A percentile compares a stretch with the other conserved stretches of the same genome.
phyloP scores from a whole-genome alignment of 139 green algal genomes.

The Auxenochlorella pyrenoidosa region DNA sequence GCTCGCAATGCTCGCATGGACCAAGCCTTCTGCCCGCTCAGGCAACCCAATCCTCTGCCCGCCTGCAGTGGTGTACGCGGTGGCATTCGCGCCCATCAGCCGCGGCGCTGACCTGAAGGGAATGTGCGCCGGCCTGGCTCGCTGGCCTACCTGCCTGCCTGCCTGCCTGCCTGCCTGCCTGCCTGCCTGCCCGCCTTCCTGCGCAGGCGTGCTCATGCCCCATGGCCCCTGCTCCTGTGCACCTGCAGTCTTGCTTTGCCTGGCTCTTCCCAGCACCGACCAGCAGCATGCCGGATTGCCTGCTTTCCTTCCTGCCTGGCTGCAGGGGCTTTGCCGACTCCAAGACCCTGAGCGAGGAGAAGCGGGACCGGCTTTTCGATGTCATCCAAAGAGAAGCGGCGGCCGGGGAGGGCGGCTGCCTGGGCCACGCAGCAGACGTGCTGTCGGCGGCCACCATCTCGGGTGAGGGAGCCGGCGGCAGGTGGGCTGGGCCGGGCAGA shows the following conservation, averaged over 20 bases:
- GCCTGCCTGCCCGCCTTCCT: background rate
- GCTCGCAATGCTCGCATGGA: background rate
- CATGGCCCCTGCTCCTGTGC: too few species aligned
- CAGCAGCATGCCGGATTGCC: too few species aligned
- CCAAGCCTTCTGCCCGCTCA: too few species aligned
- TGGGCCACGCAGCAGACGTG: conserved; percentile 74
- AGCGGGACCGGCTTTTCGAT: conserved; percentile 73
- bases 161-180: background rate
- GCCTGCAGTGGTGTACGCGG: conserved; percentile 38
- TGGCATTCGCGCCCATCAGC: conserved; percentile 37
- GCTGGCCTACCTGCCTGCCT: background rate
- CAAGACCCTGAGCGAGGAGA: conserved; percentile 82
- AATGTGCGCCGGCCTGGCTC: conserved; percentile 25
- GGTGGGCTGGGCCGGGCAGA: too few species aligned
- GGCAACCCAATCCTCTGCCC: too few species aligned
- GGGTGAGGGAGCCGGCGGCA: too few species aligned
- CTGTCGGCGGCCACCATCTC: conserved; percentile 80
- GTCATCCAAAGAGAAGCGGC: conserved; percentile 57
- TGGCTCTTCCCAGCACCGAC: too few species aligned
- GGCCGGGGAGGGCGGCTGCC: background rate
- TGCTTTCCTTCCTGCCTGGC: background rate
- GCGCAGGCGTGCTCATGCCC: too few species aligned
- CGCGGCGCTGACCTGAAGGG: conserved; percentile 39
- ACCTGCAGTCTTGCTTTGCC: too few species aligned
- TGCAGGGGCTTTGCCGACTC: conserved; percentile 78